Evolutionary conservation across 1,284 basidiomycete species (phyloP).

Genomic region (Heimioporus retisporus): DNA sequence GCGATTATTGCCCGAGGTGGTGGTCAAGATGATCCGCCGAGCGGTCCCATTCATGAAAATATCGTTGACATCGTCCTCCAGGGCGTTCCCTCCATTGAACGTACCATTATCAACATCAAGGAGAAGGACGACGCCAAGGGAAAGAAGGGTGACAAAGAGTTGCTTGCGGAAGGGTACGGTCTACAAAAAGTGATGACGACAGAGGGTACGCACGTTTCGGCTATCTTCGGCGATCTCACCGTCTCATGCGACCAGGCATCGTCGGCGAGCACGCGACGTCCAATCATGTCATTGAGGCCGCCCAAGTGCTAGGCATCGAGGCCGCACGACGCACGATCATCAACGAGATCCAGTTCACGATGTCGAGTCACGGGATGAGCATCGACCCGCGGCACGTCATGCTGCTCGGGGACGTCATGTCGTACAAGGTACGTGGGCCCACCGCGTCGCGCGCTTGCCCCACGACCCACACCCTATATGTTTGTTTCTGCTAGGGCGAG

Average conservation of each 20-base stretch:
- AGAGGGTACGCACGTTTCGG: constrained; percentile 73
- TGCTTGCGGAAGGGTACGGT: constrained; percentile 98
- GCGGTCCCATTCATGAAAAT: background rate
- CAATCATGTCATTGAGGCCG: constrained; percentile 98
- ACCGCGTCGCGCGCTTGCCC: too few species aligned
- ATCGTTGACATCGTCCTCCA: constrained; percentile 38
- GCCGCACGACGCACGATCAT: constrained; percentile 96
- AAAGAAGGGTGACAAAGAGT: constrained; percentile 86
- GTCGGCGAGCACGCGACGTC: constrained; percentile 94
- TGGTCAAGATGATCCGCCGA: constrained; percentile 78
- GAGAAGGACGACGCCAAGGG: constrained; percentile 82
- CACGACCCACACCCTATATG: background rate
- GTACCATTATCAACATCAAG: constrained; percentile 94
- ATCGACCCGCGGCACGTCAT: constrained; percentile 99
- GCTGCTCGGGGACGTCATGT: constrained; percentile 99
- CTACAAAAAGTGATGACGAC: constrained; percentile 98
- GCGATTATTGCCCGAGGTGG: constrained; percentile 83
- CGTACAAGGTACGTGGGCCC: constrained; percentile 82
- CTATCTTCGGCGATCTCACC: background rate
- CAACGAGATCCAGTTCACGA: constrained; percentile 98
- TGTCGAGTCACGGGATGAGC: constrained; percentile 98
- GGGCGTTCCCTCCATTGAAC: constrained; percentile 88
- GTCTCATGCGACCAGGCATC: constrained; percentile 68
- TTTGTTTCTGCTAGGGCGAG: constrained; percentile 74
- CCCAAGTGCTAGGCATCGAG: constrained; percentile 96